A percentile compares a stretch with the other conserved stretches of the same genome.
These are phyloP conservation scores for Cetradonia linearis DNA, from an alignment of 495 filamentous ascomycete species.

Conservation along the genomic window DNA sequence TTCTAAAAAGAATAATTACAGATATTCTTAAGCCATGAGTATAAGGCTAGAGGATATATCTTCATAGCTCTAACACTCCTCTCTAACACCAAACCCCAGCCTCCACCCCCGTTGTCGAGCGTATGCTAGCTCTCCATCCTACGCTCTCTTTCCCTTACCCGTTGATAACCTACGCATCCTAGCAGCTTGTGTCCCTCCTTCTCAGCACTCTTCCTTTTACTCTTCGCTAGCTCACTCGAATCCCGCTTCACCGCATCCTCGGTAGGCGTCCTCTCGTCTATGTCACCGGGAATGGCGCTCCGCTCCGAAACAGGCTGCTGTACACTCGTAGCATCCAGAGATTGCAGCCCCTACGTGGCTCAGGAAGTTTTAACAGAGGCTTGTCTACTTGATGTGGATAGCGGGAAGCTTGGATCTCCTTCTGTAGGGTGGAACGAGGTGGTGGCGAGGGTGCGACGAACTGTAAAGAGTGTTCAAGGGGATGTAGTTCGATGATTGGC, in stretches of 20 bases:
- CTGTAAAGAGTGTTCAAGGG: background rate
- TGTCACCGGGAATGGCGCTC: slow-evolving; percentile 16
- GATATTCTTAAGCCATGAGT: too few relatives aligned
- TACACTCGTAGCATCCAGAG: slow-evolving; percentile 14
- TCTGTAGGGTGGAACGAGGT: background rate
- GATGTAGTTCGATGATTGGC: background rate
- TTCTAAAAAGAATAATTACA: too few relatives aligned
- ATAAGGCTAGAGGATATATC: too few relatives aligned
- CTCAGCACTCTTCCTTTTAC: slow-evolving; percentile 18
- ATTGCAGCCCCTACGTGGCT: slow-evolving; percentile 12
- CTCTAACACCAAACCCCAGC: too few relatives aligned
- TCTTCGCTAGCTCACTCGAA: slow-evolving; percentile 18
- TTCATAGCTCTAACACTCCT: too few relatives aligned
- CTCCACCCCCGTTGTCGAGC: too few relatives aligned
- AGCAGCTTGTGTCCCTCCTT: slow-evolving; percentile 20
- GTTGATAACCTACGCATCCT: slow-evolving; percentile 18
- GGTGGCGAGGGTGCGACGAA: slow-evolving; percentile 1
- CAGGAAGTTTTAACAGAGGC: slow-evolving; percentile 12
- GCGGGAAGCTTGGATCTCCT: slow-evolving; percentile 18
- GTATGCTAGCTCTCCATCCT: too few relatives aligned
- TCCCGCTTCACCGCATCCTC: slow-evolving; percentile 19
- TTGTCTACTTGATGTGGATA: slow-evolving; percentile 17
- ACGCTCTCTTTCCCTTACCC: too few relatives aligned
- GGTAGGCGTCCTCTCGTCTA: slow-evolving; percentile 19
- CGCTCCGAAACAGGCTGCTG: slow-evolving; percentile 13